Percentiles rank a stretch among this genome's conserved stretches.
Conservation (phyloP, 192 early-diverging fungal species). For the Coemansia sp. region DNA sequence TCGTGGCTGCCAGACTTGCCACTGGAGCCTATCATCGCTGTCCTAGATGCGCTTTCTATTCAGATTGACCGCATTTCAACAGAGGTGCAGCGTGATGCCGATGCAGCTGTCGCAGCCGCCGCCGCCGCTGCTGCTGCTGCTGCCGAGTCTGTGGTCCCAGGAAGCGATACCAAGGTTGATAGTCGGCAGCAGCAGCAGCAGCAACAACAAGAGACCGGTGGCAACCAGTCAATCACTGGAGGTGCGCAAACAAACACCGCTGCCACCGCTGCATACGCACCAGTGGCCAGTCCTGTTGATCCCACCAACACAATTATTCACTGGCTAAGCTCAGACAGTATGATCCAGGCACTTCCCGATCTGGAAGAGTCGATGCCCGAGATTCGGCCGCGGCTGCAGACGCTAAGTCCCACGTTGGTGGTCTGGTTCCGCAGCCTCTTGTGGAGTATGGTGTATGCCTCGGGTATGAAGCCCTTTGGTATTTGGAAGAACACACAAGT, state of each 20-base stretch:
- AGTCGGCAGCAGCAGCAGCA: background rate
- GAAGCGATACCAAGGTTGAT: slow-evolving; percentile 3
- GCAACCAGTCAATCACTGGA: background rate
- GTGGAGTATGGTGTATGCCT: slow-evolving; percentile 68
- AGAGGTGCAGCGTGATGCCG: slow-evolving; percentile 59
- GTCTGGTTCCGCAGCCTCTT: slow-evolving; percentile 70
- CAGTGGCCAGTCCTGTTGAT: slow-evolving; percentile 31
- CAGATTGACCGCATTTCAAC: slow-evolving; percentile 64
- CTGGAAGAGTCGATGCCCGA: slow-evolving; percentile 50
- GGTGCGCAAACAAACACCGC: background rate
- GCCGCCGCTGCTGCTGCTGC: slow-evolving; percentile 1
- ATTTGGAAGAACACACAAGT: slow-evolving; percentile 65
- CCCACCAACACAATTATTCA: slow-evolving; percentile 50
- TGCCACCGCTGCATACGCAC: slow-evolving; percentile 12
- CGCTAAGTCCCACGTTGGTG: slow-evolving; percentile 56
- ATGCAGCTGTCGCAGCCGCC: background rate
- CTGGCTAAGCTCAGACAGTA: slow-evolving; percentile 37
- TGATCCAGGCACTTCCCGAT: slow-evolving; percentile 29
- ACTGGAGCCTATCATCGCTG: slow-evolving; percentile 60
- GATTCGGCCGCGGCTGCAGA: slow-evolving; percentile 57
- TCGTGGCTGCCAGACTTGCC: slow-evolving; percentile 71
- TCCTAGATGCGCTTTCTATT: slow-evolving; percentile 63
- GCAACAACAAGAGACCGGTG: background rate
- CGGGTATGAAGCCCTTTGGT: slow-evolving; percentile 55
- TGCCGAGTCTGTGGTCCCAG: background rate